Percentiles rank a stretch among this genome's conserved stretches.
Evolutionary conservation across 768 basidiomycete species (phyloP).

Genomic region (Mycena rebaudengoi): DNA sequence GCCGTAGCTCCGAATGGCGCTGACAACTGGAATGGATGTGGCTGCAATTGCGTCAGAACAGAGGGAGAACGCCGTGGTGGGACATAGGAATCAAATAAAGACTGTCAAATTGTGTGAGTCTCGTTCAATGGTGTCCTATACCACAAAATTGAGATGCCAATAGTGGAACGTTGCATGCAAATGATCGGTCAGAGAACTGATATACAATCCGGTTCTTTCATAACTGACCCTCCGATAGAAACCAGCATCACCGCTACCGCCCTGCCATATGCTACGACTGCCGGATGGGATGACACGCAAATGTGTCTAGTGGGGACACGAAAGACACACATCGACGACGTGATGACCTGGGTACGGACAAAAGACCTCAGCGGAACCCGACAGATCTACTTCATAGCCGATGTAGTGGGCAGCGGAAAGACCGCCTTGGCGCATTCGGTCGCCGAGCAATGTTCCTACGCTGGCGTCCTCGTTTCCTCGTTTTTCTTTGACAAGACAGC

Average conservation of each 20-base stretch:
- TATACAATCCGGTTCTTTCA: background rate
- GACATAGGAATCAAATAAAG: too few species aligned
- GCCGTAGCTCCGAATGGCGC: background rate
- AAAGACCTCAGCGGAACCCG: background rate
- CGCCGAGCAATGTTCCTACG: constrained; percentile 21
- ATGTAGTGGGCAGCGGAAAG: constrained; percentile 33
- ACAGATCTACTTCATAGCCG: constrained; percentile 28
- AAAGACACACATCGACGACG: background rate
- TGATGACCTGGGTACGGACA: background rate
- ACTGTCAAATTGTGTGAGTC: background rate
- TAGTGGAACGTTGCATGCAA: too few species aligned
- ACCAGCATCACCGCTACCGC: background rate
- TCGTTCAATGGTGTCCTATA: too few species aligned
- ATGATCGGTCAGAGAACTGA: background rate
- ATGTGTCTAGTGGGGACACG: background rate
- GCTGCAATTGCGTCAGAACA: background rate
- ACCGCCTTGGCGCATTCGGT: constrained; percentile 31
- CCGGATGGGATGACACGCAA: background rate
- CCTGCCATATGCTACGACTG: background rate
- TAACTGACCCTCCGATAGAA: background rate
- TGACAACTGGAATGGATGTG: background rate
- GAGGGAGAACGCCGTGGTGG: background rate
- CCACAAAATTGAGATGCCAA: too few species aligned
- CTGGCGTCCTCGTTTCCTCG: constrained; percentile 24
- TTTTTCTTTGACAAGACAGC: constrained; percentile 32